Evolutionary conservation across 2,329 filamentous ascomycete genomes (phyloP), one percentile per base, ranked within the genome.

Genomic region (Xylariaceae sp.): DNA sequence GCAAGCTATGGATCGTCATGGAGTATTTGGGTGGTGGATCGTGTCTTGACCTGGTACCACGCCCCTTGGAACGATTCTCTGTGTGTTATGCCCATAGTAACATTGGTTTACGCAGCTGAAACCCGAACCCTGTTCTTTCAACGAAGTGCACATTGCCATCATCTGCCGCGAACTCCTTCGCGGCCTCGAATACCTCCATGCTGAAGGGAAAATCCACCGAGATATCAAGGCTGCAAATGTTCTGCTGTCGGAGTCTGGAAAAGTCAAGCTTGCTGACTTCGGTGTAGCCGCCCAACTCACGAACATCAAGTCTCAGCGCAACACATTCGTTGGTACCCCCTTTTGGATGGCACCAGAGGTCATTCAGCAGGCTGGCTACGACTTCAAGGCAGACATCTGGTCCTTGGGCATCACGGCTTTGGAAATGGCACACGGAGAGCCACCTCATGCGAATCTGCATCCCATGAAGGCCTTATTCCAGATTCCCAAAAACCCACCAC

Each of bases 1-100:
- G 92, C 73, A 99, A 97, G 77, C 79, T 99, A 79, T 99, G 94
- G 94, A 99, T 99, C 71, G 91, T 97, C 60, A 99, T 99, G 94
- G 94, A 99, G 75, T 99, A 89, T 71, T 79, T 99, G 9, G 94
- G 94, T 4, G 94, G 94, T 64, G 94, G 94, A 47, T 97, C 94
- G 15, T 97, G 94, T 73, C 81, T 97, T 65, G 94, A 99, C 74
- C 75, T 99, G 79, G 90, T 96, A 83, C 69, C 80, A 60, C 53
- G 44, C 57, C 56, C 58, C 57, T 51, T 23, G 57, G 49, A 34
- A 10, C n/a, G 9, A 50, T 11, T 35, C 23, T 50, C 56, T 51
- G 56, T 30, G 13, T 15, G 37, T 13, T 37, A 45, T 49, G 49
- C 18, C 57, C 62, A 75, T 76, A 67, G 78, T 72, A 53, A 39